Evolutionary conservation across 1,284 basidiomycete genomes (phyloP).

Genomic region (Boletus semigastroideus): DNA sequence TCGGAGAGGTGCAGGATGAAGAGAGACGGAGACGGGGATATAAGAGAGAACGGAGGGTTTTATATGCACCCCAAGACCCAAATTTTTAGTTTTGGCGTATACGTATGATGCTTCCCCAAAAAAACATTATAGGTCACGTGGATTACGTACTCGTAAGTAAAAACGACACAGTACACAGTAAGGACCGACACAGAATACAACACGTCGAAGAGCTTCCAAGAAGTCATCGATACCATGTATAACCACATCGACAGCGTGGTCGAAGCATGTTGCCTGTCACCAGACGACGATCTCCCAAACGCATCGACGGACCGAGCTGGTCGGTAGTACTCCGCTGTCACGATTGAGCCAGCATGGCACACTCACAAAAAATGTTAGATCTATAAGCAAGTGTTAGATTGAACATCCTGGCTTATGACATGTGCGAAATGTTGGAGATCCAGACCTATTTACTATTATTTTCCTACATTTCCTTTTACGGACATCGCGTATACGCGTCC

Average conservation of each 20-base stretch:
- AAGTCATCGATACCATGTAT: slow-evolving; percentile 28
- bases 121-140: slow-evolving; percentile 32
- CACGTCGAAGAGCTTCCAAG: neutral
- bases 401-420: too few relatives aligned
- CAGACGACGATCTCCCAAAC: too few relatives aligned
- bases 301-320: too few relatives aligned
- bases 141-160: slow-evolving; percentile 23
- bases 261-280: slow-evolving; percentile 8
- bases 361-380: too few relatives aligned
- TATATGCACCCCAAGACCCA: slow-evolving; percentile 35
- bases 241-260: slow-evolving; percentile 21
- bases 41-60: slow-evolving; percentile 18
- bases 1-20: neutral
- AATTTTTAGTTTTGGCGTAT: slow-evolving; percentile 29
- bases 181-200: slow-evolving; percentile 9
- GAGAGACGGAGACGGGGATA: slow-evolving; percentile 5
- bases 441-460: too few relatives aligned
- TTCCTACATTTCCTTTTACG: too few relatives aligned
- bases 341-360: too few relatives aligned
- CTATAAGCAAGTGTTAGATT: too few relatives aligned
- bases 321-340: too few relatives aligned
- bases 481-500: too few relatives aligned
- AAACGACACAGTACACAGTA: too few relatives aligned
- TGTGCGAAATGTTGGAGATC: too few relatives aligned
- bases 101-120: slow-evolving; percentile 27